Evolutionary conservation across 2,329 filamentous ascomycete species (phyloP).

Genomic region (Penicillium sp.): DNA sequence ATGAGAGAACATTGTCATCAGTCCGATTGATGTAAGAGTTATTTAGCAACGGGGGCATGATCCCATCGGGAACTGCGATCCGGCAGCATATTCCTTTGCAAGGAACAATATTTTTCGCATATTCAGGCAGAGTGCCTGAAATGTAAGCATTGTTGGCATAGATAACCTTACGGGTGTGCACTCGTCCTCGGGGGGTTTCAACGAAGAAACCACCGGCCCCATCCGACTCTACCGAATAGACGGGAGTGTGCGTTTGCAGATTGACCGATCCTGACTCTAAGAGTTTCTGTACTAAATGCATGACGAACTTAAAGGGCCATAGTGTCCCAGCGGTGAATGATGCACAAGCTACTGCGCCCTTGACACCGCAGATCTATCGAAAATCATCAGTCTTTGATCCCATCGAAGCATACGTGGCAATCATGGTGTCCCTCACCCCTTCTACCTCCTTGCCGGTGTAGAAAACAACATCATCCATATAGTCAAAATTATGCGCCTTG

Average conservation of each 20-base stretch:
- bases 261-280: conserved; percentile 50
- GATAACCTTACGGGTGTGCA: conserved; percentile 69
- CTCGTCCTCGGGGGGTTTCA: conserved; percentile 66
- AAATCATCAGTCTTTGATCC: neutral
- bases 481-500: conserved; percentile 30
- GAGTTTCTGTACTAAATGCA: conserved; percentile 67
- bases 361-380: conserved; percentile 43
- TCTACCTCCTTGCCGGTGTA: conserved; percentile 34
- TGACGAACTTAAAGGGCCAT: conserved; percentile 79
- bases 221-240: conserved; percentile 30
- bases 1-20: conserved; percentile 50
- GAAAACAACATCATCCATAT: conserved; percentile 39
- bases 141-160: conserved; percentile 87
- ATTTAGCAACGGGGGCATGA: conserved; percentile 37
- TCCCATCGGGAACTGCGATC: conserved; percentile 33
- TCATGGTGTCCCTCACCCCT: conserved; percentile 23
- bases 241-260: conserved; percentile 59
- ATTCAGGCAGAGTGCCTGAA: conserved; percentile 71
- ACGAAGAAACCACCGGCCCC: conserved; percentile 58
- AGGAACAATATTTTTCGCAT: conserved; percentile 75
- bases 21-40: conserved; percentile 63
- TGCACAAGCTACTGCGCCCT: conserved; percentile 43
- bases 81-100: conserved; percentile 62
- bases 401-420: neutral
- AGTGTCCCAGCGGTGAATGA: conserved; percentile 42